Percentiles rank a stretch among this genome's conserved stretches.
These are phyloP conservation scores for Penicillium maclennaniae DNA, from an alignment of 495 filamentous ascomycete species.

Conservation along the genomic window DNA sequence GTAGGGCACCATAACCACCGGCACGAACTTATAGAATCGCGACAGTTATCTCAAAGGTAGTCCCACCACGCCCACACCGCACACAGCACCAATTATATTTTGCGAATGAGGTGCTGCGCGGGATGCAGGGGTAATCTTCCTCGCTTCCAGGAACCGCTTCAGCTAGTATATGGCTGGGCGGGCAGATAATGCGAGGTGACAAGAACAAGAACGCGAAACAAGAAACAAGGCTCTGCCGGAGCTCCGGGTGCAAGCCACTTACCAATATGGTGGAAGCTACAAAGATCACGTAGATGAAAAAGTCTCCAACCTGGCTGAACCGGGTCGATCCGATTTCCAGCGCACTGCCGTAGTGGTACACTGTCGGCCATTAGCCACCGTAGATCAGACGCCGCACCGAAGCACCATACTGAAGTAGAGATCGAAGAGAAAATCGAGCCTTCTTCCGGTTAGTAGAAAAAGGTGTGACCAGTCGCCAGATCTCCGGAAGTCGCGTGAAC, in stretches of 20 bases:
- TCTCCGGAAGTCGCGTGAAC: constrained; percentile 61
- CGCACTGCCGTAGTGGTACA: constrained; percentile 62
- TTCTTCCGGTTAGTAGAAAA: constrained; percentile 70
- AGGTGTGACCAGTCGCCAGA: constrained; percentile 65
- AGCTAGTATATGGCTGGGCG: constrained; percentile 78
- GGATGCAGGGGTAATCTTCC: constrained; percentile 89
- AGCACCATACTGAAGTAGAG: constrained; percentile 69
- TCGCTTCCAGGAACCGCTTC: constrained; percentile 97
- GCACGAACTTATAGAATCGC: constrained; percentile 57
- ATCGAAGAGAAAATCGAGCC: constrained; percentile 69
- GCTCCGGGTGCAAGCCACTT: constrained; percentile 36
- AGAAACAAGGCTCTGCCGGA: constrained; percentile 13
- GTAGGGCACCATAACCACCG: constrained; percentile 89
- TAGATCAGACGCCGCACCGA: constrained; percentile 11
- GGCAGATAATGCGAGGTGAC: constrained; percentile 89
- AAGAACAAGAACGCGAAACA: constrained; percentile 15
- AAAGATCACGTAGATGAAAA: constrained; percentile 64
- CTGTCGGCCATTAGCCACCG: constrained; percentile 38
- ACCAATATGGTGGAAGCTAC: constrained; percentile 57
- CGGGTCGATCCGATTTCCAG: constrained; percentile 58
- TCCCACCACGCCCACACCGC: constrained; percentile 89
- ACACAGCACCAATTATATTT: constrained; percentile 60
- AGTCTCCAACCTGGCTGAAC: constrained; percentile 63
- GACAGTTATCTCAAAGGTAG: constrained; percentile 76
- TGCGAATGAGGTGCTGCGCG: constrained; percentile 71